These are phyloP conservation scores for Erysimum cheiranthoides DNA, from an alignment of 345 rosid species.

Conservation along the genomic window DNA sequence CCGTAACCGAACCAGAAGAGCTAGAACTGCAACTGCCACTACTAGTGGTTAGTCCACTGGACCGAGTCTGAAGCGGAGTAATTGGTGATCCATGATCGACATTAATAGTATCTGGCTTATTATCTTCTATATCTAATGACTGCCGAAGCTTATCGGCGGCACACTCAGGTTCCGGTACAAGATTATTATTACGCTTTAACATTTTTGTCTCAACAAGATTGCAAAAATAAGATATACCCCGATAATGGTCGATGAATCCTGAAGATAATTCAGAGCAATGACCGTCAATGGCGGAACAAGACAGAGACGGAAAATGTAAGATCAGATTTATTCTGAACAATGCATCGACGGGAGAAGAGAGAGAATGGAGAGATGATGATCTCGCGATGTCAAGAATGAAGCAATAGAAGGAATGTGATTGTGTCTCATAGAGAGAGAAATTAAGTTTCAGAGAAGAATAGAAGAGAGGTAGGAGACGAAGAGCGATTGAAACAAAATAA, in stretches of 20 bases:
- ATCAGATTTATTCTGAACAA: constrained; percentile 17
- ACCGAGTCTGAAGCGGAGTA: constrained; percentile 74
- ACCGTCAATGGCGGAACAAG: constrained; percentile 36
- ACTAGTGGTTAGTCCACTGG: constrained; percentile 48
- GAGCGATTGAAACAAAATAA: constrained; percentile 16
- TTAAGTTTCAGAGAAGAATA: constrained; percentile 45
- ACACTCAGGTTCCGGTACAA: constrained; percentile 2
- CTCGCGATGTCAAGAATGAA: constrained; percentile 61
- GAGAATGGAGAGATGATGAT: constrained; percentile 53
- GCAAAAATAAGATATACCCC: constrained; percentile 17
- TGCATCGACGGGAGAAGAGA: constrained; percentile 25
- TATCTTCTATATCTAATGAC: constrained; percentile 58
- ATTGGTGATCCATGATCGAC: constrained; percentile 92
- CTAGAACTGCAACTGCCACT: constrained; percentile 71
- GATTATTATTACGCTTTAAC: not conserved
- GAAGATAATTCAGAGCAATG: constrained; percentile 39
- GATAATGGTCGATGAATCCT: not conserved
- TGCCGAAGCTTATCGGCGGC: constrained; percentile 57
- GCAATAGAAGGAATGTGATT: constrained; percentile 55
- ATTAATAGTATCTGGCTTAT: constrained; percentile 80
- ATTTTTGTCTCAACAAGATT: not conserved
- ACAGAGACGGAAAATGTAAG: constrained; percentile 24
- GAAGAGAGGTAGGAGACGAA: constrained; percentile 41
- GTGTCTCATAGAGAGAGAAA: constrained; percentile 24
- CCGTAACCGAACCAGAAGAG: constrained; percentile 83